A percentile compares a stretch with the other conserved stretches of the same genome.
Evolutionary conservation across 129 eudicot genomes (phyloP).

Genomic region (Saposhnikovia divaricata): DNA sequence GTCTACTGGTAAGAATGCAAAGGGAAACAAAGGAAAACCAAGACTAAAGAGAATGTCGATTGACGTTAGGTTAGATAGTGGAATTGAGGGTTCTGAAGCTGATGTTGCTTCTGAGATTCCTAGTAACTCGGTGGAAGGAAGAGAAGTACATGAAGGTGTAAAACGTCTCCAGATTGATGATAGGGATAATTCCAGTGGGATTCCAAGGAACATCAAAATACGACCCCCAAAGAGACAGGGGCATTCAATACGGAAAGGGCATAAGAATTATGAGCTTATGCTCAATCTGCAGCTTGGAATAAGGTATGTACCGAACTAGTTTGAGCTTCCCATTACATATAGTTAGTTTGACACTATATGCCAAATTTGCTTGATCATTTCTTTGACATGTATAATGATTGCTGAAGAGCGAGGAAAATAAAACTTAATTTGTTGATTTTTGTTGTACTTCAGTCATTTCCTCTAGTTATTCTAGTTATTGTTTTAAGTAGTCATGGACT

Average conservation of each 20-base stretch:
- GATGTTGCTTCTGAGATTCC: constrained; percentile 11
- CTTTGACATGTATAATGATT: not conserved
- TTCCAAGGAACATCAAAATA: constrained; percentile 18
- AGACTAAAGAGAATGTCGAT: constrained; percentile 33
- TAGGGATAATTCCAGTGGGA: constrained; percentile 13
- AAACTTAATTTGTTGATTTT: not conserved
- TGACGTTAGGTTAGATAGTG: constrained; percentile 29
- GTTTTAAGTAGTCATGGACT: not conserved
- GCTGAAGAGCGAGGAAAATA: not conserved
- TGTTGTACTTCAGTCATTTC: not conserved
- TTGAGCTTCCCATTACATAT: not conserved
- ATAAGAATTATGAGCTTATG: constrained; percentile 83
- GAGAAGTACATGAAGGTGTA: constrained; percentile 26
- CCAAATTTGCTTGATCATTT: not conserved
- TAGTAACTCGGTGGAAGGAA: not conserved
- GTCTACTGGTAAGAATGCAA: constrained; percentile 28
- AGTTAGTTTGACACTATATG: not conserved
- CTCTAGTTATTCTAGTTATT: not conserved
- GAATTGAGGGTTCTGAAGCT: constrained; percentile 20
- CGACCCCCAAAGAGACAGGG: constrained; percentile 51
- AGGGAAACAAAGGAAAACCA: constrained; percentile 17
- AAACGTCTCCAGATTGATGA: constrained; percentile 17
- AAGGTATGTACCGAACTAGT: constrained; percentile 38
- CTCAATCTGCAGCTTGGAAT: constrained; percentile 94
- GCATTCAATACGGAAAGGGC: constrained; percentile 56